Percentiles rank a stretch among this genome's conserved stretches.
These are phyloP conservation scores for Pichia heedii DNA, from an alignment of 805 yeast genomes.

Conservation along the genomic window DNA sequence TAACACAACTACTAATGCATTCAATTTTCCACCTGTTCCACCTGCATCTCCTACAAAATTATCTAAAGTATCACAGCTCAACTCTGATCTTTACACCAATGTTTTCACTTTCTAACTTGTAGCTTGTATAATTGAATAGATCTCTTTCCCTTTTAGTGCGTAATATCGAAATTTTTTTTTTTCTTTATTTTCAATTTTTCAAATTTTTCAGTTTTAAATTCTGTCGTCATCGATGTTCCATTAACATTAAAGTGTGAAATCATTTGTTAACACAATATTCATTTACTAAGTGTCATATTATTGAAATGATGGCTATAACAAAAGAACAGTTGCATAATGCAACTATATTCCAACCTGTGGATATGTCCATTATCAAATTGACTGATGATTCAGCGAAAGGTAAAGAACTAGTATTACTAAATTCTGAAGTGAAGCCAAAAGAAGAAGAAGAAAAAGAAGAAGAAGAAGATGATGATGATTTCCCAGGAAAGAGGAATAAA, in stretches of 20 bases:
- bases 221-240: no score
- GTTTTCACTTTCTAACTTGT: not conserved
- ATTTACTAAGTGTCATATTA: no score
- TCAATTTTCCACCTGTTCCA: not conserved
- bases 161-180: no score
- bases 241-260: no score
- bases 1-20: no score
- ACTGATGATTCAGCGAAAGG: not conserved
- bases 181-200: no score
- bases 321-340: not conserved
- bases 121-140: not conserved
- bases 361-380: not conserved
- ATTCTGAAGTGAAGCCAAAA: not conserved
- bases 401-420: not conserved
- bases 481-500: conserved; percentile 6
- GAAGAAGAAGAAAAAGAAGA: no score
- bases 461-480: conserved; percentile 6
- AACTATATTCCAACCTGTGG: not conserved
- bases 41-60: not conserved
- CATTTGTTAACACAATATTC: no score
- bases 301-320: not conserved
- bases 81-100: not conserved
- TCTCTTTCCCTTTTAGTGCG: no score
- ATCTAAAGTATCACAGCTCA: not conserved
- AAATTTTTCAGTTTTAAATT: no score